Evolutionary conservation across 164 flowering plant genomes (phyloP).

Genomic region (Macadamia integrifolia): DNA sequence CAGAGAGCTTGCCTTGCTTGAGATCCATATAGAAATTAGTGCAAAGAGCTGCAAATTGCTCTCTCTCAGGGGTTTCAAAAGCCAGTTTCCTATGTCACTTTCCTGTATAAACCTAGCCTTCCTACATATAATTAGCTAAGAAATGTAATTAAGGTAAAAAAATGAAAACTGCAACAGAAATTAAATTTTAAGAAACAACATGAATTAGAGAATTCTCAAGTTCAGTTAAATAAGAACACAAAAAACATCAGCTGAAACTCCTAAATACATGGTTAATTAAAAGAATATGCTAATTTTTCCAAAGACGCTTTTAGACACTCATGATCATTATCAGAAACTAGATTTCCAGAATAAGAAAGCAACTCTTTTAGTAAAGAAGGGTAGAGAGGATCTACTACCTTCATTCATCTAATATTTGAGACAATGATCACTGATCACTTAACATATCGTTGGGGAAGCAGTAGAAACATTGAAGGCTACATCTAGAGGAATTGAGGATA

Average conservation of each 20-base stretch:
- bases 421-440: no score
- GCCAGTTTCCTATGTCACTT: constrained; percentile 35
- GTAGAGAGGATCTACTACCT: no score
- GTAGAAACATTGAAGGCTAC: no score
- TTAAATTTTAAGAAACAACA: not conserved
- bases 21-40: constrained; percentile 66
- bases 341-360: no score
- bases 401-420: no score
- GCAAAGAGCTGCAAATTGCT: constrained; percentile 75
- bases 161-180: not conserved
- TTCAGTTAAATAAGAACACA: not conserved
- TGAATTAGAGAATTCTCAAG: not conserved
- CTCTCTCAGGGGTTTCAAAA: constrained; percentile 52
- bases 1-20: constrained; percentile 46
- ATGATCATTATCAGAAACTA: no score
- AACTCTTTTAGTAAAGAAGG: no score
- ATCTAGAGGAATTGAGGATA: no score
- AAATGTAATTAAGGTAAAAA: not conserved
- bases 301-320: not conserved
- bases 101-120: constrained; percentile 12
- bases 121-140: constrained; percentile 1
- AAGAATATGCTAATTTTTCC: not conserved
- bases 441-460: no score
- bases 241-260: not conserved
- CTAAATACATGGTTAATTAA: not conserved